Evolutionary conservation across 352 stramenopile genomes (phyloP), one percentile per base, ranked within the genome.

Genomic region (Phytophthora hibernalis): DNA sequence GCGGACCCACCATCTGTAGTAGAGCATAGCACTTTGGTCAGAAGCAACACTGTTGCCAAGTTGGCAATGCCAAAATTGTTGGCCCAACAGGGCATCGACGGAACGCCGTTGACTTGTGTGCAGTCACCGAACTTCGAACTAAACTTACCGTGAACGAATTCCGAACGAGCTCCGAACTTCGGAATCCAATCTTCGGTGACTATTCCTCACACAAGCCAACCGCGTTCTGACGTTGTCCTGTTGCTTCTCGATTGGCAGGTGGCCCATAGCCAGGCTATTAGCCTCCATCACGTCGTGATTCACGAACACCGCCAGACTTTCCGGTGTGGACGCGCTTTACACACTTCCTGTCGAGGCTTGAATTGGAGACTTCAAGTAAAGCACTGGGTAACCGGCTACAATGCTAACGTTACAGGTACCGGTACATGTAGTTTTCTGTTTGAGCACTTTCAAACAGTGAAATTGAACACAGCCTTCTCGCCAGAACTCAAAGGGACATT

Each of bases 181-280:
- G n/a, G n/a, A n/a, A n/a, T n/a, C n/a, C n/a, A n/a, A n/a, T n/a
- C n/a, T n/a, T 38, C 7, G 12, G 48, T 42, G 48, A 54, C 3
- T 54, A 13, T 9, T 16, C 18, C 10, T 1, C 6, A 30, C 10
- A 33, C 5, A 55, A 3, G 16, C n/a, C 28, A 30, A 20, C 21
- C 30, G 31, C 30, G 30, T 55, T 55, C 30, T 18, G 49, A 44
- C 49, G 49, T 44, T 55, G 38, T 30, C 30, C n/a, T 43, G 28
- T 30, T 20, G 8, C 3, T 55, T 55, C 49, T 20, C 10, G 28
- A 16, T 43, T 44, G 6, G 9, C 49, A 55, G 30, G 7, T 55
- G 49, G 28, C 10, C 16, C 30, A 55, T 55, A 44, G 49, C n/a
- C n/a, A n/a, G n/a, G n/a, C n/a, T n/a, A n/a, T n/a, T n/a, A n/a